A percentile compares a stretch with the other conserved stretches of the same genome.
phyloP scores from a whole-genome alignment of 2,329 filamentous ascomycete species.

The Waltergamsia citrina region DNA sequence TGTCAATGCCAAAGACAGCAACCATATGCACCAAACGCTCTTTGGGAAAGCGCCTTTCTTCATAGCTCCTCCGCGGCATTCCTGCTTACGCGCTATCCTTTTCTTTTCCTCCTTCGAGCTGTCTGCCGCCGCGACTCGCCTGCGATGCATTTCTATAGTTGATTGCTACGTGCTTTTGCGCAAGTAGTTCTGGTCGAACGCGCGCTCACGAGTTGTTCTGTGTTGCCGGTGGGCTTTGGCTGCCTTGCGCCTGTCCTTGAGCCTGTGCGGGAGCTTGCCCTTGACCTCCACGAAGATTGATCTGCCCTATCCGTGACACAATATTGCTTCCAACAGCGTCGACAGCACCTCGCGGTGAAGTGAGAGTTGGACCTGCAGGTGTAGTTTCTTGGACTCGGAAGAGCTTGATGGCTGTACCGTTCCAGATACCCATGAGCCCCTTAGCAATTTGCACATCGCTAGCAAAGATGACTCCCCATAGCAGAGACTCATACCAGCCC shows the following conservation, averaged over 20 bases:
- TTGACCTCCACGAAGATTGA: slow-evolving; percentile 54
- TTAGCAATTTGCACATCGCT: slow-evolving; percentile 81
- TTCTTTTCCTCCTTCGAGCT: no score
- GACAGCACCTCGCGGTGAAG: slow-evolving; percentile 80
- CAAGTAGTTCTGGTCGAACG: no score
- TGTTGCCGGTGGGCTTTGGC: no score
- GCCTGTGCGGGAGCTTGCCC: slow-evolving; percentile 5
- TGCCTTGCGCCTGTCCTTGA: neutral
- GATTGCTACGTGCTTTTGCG: no score
- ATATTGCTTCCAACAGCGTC: slow-evolving; percentile 89
- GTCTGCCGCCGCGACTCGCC: no score
- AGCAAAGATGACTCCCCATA: slow-evolving; percentile 90
- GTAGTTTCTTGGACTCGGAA: slow-evolving; percentile 86
- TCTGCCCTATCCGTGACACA: slow-evolving; percentile 74
- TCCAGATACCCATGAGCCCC: slow-evolving; percentile 90
- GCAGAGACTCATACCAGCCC: slow-evolving; percentile 89
- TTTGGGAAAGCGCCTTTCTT: no score
- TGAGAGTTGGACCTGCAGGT: slow-evolving; percentile 68
- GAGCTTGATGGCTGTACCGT: slow-evolving; percentile 76
- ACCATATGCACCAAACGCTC: no score
- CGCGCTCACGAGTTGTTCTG: neutral
- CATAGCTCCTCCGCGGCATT: no score
- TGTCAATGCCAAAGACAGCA: no score
- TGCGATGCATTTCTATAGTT: no score
- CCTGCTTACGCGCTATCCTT: no score